Conservation (phyloP, 495 filamentous ascomycete species). For the Gamarada debralockiae region DNA sequence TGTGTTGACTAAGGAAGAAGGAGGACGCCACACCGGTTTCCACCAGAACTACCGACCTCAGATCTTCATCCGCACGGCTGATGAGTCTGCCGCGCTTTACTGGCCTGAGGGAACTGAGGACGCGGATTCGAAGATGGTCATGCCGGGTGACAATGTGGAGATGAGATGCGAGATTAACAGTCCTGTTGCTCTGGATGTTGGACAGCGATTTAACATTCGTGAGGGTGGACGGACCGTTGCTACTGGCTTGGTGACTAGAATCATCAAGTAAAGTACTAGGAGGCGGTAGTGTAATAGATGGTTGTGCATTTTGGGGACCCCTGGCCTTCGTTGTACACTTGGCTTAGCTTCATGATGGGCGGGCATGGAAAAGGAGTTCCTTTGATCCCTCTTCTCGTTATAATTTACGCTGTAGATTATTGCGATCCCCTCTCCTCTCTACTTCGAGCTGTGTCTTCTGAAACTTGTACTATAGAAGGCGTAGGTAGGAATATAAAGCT, state of each 20-base stretch:
- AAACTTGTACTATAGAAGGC: conserved; percentile 18
- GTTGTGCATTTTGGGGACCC: conserved; percentile 4
- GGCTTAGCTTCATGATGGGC: conserved; percentile 19
- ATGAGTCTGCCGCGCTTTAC: conserved; percentile 76
- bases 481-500: not conserved
- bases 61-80: conserved; percentile 90
- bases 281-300: not conserved
- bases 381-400: conserved; percentile 15
- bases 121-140: conserved; percentile 66
- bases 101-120: conserved; percentile 78
- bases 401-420: conserved; percentile 27
- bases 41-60: conserved; percentile 91
- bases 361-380: conserved; percentile 26
- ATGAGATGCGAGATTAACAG: conserved; percentile 78
- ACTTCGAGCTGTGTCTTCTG: conserved; percentile 23
- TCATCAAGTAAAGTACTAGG: conserved; percentile 54
- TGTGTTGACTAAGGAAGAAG: conserved; percentile 94
- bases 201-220: conserved; percentile 93
- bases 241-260: conserved; percentile 85
- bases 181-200: conserved; percentile 80
- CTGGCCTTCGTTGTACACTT: conserved; percentile 15
- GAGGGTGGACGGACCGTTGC: conserved; percentile 93
- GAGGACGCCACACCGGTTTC: conserved; percentile 93
- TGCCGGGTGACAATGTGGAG: conserved; percentile 98
- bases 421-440: conserved; percentile 18